These are phyloP conservation scores for Boletus sp. DNA, from an alignment of 768 basidiomycete species.

Conservation along the genomic window DNA sequence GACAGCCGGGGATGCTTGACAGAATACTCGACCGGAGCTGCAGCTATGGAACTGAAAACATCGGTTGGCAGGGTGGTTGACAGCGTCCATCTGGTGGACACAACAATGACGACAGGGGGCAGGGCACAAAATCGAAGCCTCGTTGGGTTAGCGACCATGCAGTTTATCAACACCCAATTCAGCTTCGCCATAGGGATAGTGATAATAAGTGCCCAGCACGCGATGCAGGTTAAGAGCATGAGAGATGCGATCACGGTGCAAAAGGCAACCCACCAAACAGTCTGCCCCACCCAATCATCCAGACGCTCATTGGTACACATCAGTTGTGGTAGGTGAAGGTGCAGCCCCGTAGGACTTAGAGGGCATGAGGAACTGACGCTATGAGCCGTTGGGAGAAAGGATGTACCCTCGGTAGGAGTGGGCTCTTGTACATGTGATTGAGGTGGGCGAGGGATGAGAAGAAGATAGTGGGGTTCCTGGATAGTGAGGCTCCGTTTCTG, in stretches of 20 bases:
- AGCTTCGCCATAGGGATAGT: conserved; percentile 98
- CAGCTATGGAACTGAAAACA: conserved; percentile 7
- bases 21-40: conserved; percentile 47
- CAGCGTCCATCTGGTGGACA: conserved; percentile 30
- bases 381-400: conserved; percentile 37
- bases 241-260: conserved; percentile 80
- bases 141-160: conserved; percentile 76
- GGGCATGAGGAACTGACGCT: conserved; percentile 37
- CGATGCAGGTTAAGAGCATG: conserved; percentile 80
- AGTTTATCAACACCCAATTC: conserved; percentile 87
- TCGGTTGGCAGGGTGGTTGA: conserved; percentile 5
- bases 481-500: conserved; percentile 31
- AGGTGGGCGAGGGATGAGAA: no score
- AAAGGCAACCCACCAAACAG: conserved; percentile 82
- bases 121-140: conserved; percentile 92
- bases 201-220: conserved; percentile 95
- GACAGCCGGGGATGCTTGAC: conserved; percentile 73
- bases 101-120: conserved; percentile 60
- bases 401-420: conserved; percentile 46
- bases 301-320: conserved; percentile 24
- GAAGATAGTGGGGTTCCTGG: conserved; percentile 45
- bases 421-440: conserved; percentile 10
- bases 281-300: conserved; percentile 62
- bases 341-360: conserved; percentile 74
- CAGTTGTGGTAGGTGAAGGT: conserved; percentile 28